Base-by-base conservation (phyloP, 2,329 filamentous ascomycete species). In the Metarhizium robertsii region DNA sequence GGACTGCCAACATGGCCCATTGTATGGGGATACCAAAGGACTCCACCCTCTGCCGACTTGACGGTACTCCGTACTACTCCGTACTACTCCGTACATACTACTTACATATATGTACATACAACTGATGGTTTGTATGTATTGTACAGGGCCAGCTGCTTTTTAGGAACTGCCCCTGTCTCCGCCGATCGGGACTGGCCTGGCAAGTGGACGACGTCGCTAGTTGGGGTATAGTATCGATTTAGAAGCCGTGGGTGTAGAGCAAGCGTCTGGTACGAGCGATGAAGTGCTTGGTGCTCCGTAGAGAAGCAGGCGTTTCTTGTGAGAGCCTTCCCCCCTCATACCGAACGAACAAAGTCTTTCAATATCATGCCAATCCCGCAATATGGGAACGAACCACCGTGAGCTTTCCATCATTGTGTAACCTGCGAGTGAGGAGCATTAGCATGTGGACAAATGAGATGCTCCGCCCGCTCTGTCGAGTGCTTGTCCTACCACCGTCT, bases 401-500 rank as follows among this genome's bases (percentile, higher is more conserved):
- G 38, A 16, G 38, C 38, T 16, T 48, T 48, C 51, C 45, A 36
- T 43, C 47, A 3, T 52, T 43, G 50, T 52, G 50, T 34, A 34
- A 50, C 54, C 13, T 36, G 50, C 18, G 43, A 36, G 45, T 48
- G 14, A 30, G 25, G 25, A 29, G 25, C 16, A 48, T 18, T 43
- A 43, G 3, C 13, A 49, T 34, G n/a, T 16, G 46, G 7, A 50
- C 18, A 54, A 16, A 52, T 18, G 38, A 46, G 46, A 34, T 42
- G 20, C 36, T 43, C 16, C 25, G 11, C 32, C 32, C n/a, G 13
- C 52, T 38, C 34, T 34, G 38, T 48, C 18, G 49, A 52, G 40
- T n/a, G 30, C 36, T 56, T 18, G 54, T 50, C 50, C 51, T 54
- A 52, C 55, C 49, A 40, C 49, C 42, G 36, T 53, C 53, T 7